phyloP scores from a whole-genome alignment of 2,329 filamentous ascomycete species.

The Huntiella savannae region DNA sequence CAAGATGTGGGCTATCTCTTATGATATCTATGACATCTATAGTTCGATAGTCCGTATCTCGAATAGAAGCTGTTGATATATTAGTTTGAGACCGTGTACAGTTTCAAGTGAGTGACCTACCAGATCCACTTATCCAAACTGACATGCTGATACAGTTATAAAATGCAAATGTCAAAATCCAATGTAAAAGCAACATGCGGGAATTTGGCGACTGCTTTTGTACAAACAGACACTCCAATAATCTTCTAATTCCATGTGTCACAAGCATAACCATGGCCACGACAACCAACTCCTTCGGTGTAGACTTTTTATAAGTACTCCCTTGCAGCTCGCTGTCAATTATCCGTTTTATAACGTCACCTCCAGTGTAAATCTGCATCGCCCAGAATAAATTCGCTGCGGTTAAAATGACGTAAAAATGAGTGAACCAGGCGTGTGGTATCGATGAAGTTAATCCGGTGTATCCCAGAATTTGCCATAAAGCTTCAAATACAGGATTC shows the following conservation, averaged over 20 bases:
- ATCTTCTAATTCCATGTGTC: constrained; percentile 52
- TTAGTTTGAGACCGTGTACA: neutral
- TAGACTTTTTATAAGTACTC: constrained; percentile 19
- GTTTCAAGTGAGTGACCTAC: constrained; percentile 27
- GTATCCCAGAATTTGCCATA: constrained; percentile 7
- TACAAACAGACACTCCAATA: constrained; percentile 55
- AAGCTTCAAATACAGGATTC: neutral
- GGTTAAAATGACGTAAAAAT: constrained; percentile 66
- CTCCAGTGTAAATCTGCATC: constrained; percentile 37
- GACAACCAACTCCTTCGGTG: constrained; percentile 41
- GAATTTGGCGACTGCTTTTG: constrained; percentile 45
- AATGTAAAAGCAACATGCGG: constrained; percentile 73
- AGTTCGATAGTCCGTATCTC: constrained; percentile 10
- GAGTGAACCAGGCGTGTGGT: constrained; percentile 74
- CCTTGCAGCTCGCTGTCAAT: constrained; percentile 19
- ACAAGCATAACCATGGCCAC: constrained; percentile 55
- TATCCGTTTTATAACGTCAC: constrained; percentile 31
- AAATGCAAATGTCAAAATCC: constrained; percentile 57
- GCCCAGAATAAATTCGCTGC: constrained; percentile 57
- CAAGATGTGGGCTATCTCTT: neutral
- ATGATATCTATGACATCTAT: neutral
- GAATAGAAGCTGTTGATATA: constrained; percentile 17
- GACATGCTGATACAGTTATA: constrained; percentile 57
- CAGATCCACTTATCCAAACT: constrained; percentile 66
- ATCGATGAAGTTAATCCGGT: constrained; percentile 32